A percentile compares a stretch with the other conserved stretches of the same genome.
phyloP scores from a whole-genome alignment of 1,139 yeast genomes.

The Yamadazyma dushanensis region DNA sequence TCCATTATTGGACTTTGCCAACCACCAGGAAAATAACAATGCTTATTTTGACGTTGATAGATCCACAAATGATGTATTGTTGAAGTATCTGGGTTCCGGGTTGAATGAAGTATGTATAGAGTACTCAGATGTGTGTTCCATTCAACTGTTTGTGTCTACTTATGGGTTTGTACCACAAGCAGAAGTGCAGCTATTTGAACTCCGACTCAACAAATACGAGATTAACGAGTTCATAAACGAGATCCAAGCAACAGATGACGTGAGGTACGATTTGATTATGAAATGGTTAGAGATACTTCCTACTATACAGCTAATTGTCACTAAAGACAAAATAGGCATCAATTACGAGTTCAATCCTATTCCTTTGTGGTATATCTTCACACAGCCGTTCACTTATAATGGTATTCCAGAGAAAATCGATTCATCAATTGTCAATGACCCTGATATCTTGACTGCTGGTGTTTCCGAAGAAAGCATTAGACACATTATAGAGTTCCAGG shows the following conservation, averaged over 20 bases:
- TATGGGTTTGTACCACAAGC: constrained; percentile 60
- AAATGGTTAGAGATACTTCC: constrained; percentile 31
- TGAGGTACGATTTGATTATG: constrained; percentile 16
- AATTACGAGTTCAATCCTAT: constrained; percentile 17
- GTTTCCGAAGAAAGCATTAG: constrained; percentile 8
- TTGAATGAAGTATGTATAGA: constrained; percentile 19
- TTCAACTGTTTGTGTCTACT: constrained; percentile 40
- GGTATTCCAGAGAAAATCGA: constrained; percentile 12
- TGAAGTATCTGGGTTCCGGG: constrained; percentile 18
- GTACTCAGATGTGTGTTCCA: constrained; percentile 13
- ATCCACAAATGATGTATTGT: constrained; percentile 43
- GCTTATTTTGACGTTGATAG: constrained; percentile 65
- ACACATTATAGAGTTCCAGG: constrained; percentile 24
- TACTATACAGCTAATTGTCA: constrained; percentile 21
- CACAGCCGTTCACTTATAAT: constrained; percentile 10
- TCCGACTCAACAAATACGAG: constrained; percentile 9
- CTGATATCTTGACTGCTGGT: constrained; percentile 8
- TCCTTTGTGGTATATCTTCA: constrained; percentile 18
- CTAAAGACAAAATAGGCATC: constrained; percentile 17
- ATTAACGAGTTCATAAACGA: constrained; percentile 13
- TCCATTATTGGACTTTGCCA: constrained; percentile 67
- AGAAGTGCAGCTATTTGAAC: constrained; percentile 12
- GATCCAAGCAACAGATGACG: constrained; percentile 13
- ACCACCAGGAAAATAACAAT: constrained; percentile 50
- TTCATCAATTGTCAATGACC: constrained; percentile 8